phyloP scores from a whole-genome alignment of 2,329 filamentous ascomycete species.

The Pyrenophora graminea region DNA sequence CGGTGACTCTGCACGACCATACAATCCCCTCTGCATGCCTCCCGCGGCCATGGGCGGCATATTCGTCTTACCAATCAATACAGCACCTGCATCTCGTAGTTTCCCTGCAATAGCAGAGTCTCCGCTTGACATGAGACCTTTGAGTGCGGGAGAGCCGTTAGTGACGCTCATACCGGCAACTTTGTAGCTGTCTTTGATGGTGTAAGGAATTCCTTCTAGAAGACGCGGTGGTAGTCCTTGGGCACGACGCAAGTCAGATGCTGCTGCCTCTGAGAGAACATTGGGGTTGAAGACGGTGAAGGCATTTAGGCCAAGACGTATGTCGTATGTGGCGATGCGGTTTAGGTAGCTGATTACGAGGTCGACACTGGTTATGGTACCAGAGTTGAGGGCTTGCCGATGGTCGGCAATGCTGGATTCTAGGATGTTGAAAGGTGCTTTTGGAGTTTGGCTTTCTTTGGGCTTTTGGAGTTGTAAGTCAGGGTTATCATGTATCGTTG shows the following conservation, averaged over 20 bases:
- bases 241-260: conserved; percentile 53
- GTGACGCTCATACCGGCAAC: conserved; percentile 59
- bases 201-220: conserved; percentile 62
- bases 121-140: conserved; percentile 54
- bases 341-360: conserved; percentile 53
- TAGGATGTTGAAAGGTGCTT: conserved; percentile 43
- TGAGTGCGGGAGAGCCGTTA: conserved; percentile 60
- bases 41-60: conserved; percentile 65
- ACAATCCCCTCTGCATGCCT: conserved; percentile 62
- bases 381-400: conserved; percentile 48
- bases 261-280: conserved; percentile 54
- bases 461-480: not conserved
- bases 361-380: conserved; percentile 51
- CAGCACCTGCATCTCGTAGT: conserved; percentile 55
- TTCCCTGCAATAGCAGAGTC: conserved; percentile 58
- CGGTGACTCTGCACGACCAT: conserved; percentile 61
- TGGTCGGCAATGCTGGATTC: conserved; percentile 55
- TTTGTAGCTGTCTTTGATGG: conserved; percentile 63
- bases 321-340: conserved; percentile 55
- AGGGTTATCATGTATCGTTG: not conserved
- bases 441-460: not conserved
- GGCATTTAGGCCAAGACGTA: conserved; percentile 51
- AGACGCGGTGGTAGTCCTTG: conserved; percentile 43
- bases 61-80: conserved; percentile 61
- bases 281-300: conserved; percentile 55